phyloP scores from a whole-genome alignment of 768 basidiomycete species.

The Tricholoma sp. region DNA sequence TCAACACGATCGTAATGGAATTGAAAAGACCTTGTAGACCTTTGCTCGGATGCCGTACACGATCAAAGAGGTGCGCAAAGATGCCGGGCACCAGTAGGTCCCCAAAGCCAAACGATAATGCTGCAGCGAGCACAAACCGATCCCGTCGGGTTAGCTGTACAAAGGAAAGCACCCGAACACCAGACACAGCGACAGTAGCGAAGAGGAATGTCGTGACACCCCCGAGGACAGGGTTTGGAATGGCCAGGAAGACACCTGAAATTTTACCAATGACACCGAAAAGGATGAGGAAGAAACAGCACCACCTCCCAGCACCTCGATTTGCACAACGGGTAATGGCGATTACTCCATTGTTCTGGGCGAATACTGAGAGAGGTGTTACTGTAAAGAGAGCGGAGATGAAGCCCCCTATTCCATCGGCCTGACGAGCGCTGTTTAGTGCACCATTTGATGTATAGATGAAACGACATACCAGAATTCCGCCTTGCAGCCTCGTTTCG shows the following conservation, averaged over 20 bases:
- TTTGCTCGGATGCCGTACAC: conserved; percentile 44
- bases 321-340: conserved; percentile 83
- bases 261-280: conserved; percentile 80
- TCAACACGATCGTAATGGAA: conserved; percentile 75
- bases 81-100: conserved; percentile 62
- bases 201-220: conserved; percentile 88
- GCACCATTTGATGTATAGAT: conserved; percentile 37
- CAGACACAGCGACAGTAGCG: conserved; percentile 66
- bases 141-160: conserved; percentile 57
- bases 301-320: conserved; percentile 72
- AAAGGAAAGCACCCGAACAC: conserved; percentile 63
- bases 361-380: conserved; percentile 70
- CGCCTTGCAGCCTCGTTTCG: conserved; percentile 80
- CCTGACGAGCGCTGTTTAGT: conserved; percentile 38
- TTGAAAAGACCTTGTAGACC: conserved; percentile 66
- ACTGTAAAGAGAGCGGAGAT: conserved; percentile 78
- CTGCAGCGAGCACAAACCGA: conserved; percentile 65
- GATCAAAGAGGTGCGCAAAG: conserved; percentile 66
- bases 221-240: conserved; percentile 77
- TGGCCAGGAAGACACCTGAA: conserved; percentile 79
- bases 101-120: conserved; percentile 65
- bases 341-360: conserved; percentile 75
- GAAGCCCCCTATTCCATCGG: conserved; percentile 79
- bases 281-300: conserved; percentile 72
- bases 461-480: conserved; percentile 49